Conservation (phyloP, 768 basidiomycete species). For the Termitomyces sp. region DNA sequence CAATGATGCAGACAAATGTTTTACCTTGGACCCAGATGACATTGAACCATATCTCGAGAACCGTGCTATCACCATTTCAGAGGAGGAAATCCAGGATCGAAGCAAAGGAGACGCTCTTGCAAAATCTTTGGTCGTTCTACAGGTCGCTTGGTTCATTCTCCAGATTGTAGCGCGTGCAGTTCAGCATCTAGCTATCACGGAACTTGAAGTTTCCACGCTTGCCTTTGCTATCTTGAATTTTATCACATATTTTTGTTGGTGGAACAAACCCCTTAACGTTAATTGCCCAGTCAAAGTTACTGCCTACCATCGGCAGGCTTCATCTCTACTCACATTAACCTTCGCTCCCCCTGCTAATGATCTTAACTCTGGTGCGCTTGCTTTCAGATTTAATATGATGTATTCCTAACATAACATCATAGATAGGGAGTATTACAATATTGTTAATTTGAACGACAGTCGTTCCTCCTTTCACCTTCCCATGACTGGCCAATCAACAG, state of each 20-base stretch:
- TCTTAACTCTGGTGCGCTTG: no score
- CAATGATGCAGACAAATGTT: background rate
- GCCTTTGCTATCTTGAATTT: conserved; percentile 20
- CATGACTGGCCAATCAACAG: no score
- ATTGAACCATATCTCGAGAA: background rate
- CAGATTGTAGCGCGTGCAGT: conserved; percentile 20
- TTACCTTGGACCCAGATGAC: conserved; percentile 1
- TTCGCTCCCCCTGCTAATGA: no score
- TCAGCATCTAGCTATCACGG: conserved; percentile 9
- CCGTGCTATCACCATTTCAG: conserved; percentile 2
- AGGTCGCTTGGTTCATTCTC: conserved; percentile 24
- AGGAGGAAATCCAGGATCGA: conserved; percentile 17
- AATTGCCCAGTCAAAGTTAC: background rate
- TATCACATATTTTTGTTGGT: conserved; percentile 26
- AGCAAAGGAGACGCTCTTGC: conserved; percentile 21
- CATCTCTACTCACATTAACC: no score
- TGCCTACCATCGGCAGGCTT: background rate
- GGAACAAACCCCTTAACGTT: conserved; percentile 28
- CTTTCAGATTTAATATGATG: no score
- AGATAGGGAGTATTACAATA: no score
- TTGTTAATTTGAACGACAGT: no score
- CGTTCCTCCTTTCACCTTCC: no score
- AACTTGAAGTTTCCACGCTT: conserved; percentile 24
- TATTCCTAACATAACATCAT: no score
- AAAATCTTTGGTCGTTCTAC: conserved; percentile 18